Evolutionary conservation across 2,329 filamentous ascomycete genomes (phyloP).

Genomic region (Apiospora phragmitis): DNA sequence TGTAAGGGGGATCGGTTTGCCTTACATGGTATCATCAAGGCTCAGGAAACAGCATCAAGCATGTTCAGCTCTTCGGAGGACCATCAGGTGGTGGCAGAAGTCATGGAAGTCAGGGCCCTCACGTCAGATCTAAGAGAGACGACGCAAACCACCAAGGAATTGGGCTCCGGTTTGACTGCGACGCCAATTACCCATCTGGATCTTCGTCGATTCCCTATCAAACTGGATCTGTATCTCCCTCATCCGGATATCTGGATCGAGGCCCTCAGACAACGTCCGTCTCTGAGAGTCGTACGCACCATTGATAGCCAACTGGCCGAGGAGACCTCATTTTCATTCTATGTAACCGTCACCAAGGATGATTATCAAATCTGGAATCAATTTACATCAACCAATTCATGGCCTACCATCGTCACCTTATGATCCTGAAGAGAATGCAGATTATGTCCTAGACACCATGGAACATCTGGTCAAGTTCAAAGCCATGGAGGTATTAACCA

Average conservation of each 20-base stretch:
- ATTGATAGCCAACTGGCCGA: background rate
- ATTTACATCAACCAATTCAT: background rate
- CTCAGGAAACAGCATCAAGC: no score
- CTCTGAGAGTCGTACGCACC: no score
- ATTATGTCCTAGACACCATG: background rate
- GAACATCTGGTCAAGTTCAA: background rate
- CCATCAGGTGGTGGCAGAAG: background rate
- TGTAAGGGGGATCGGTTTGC: background rate
- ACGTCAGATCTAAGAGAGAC: background rate
- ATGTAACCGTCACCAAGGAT: no score
- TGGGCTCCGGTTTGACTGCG: no score
- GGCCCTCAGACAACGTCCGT: no score
- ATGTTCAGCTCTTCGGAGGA: background rate
- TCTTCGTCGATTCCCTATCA: no score
- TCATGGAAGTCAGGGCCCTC: background rate
- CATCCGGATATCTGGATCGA: no score
- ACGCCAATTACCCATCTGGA: no score
- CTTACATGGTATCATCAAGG: background rate
- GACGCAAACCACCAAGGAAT: no score
- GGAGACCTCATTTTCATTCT: background rate
- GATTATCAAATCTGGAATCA: no score
- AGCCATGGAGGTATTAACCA: background rate
- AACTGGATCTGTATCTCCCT: no score
- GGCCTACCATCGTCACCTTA: background rate
- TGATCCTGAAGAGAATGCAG: background rate